phyloP scores from a whole-genome alignment of 768 basidiomycete genomes.

The Suillus variegatus region DNA sequence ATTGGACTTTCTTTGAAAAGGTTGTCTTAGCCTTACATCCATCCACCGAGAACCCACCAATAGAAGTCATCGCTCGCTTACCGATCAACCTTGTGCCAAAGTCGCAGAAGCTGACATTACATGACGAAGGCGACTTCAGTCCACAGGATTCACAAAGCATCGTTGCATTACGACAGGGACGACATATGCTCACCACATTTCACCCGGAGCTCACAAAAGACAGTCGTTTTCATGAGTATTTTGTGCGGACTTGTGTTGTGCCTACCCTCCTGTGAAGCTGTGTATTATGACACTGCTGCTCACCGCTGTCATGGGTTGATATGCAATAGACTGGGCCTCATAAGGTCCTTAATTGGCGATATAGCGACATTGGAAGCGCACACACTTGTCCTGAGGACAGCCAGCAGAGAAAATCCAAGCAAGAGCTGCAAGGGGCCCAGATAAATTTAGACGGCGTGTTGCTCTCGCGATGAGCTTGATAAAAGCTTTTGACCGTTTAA shows the following conservation, averaged over 20 bases:
- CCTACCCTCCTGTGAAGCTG: constrained; percentile 20
- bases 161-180: constrained; percentile 85
- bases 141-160: constrained; percentile 61
- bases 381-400: not conserved
- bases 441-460: not conserved
- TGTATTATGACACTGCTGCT: not conserved
- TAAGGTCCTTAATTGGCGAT: not conserved
- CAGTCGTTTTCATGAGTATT: constrained; percentile 89
- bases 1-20: constrained; percentile 35
- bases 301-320: not conserved
- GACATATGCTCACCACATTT: constrained; percentile 85
- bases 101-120: constrained; percentile 37
- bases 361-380: not conserved
- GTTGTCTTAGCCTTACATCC: constrained; percentile 60
- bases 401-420: not conserved
- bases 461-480: too few species aligned
- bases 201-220: constrained; percentile 93
- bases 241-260: constrained; percentile 74
- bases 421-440: not conserved
- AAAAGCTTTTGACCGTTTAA: too few species aligned
- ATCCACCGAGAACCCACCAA: constrained; percentile 50
- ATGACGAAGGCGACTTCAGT: constrained; percentile 45
- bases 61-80: constrained; percentile 72
- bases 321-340: not conserved
- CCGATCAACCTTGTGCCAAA: constrained; percentile 51